Evolutionary conservation across 176 grass and related monocot genomes (phyloP).

Genomic region (Neostapfia colusana): DNA sequence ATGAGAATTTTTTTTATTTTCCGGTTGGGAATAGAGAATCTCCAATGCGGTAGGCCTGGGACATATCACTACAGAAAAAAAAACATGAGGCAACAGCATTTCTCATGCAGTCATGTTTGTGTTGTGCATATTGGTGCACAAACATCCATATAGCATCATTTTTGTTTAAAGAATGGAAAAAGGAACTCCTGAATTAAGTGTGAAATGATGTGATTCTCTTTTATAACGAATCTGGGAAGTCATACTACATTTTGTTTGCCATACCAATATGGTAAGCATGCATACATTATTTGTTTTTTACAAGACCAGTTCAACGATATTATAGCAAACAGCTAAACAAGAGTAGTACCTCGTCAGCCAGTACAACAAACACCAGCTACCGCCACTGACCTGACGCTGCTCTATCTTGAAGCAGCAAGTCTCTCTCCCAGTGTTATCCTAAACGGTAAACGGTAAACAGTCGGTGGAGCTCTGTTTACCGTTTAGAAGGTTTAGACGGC

Average conservation of each 20-base stretch:
- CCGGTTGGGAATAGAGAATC: neutral
- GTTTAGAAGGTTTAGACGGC: too few relatives aligned
- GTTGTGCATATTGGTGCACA: neutral
- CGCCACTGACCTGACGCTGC: slow-evolving; percentile 22
- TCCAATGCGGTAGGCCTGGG: too few relatives aligned
- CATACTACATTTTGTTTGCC: neutral
- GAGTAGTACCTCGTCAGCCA: neutral
- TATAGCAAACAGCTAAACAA: neutral
- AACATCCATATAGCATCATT: slow-evolving; percentile 3
- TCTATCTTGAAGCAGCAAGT: slow-evolving; percentile 40
- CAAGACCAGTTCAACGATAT: too few relatives aligned
- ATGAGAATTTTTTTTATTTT: neutral
- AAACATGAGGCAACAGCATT: neutral
- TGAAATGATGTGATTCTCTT: neutral
- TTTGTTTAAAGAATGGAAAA: neutral
- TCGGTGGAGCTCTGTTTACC: too few relatives aligned
- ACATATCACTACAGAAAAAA: too few relatives aligned
- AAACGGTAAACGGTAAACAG: too few relatives aligned
- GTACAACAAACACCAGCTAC: slow-evolving; percentile 1
- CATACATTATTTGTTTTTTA: too few relatives aligned
- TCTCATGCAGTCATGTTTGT: neutral
- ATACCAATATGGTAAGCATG: too few relatives aligned
- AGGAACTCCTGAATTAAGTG: neutral
- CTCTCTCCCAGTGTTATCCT: too few relatives aligned
- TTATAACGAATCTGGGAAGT: neutral